Conservation (phyloP, 2,329 filamentous ascomycete species). For the Spiromastix sp. region DNA sequence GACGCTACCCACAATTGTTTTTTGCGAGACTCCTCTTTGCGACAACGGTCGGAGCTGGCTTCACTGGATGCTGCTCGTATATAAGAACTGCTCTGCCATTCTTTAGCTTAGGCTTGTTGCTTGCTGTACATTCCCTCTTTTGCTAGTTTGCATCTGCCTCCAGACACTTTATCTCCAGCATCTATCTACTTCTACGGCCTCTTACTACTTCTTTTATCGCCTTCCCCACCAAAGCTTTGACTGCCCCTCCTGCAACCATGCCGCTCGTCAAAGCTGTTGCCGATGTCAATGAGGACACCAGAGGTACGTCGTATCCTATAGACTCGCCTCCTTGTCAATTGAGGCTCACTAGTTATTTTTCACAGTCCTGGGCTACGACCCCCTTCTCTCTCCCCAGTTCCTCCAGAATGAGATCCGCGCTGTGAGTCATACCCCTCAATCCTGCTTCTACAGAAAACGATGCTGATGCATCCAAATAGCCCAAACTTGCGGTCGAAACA, state of each 20-base stretch:
- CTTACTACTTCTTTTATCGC: no score
- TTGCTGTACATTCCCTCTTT: no score
- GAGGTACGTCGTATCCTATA: slow-evolving; percentile 23
- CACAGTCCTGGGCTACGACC: slow-evolving; percentile 94
- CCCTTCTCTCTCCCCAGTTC: slow-evolving; percentile 78
- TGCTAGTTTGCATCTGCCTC: no score
- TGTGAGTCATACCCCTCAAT: slow-evolving; percentile 43
- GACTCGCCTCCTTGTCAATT: slow-evolving; percentile 2
- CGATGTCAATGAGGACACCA: slow-evolving; percentile 36
- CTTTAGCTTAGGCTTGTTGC: no score
- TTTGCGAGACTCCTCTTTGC: no score
- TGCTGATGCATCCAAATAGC: slow-evolving; percentile 16
- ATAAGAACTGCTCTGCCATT: no score
- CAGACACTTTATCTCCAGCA: background rate
- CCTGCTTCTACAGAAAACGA: slow-evolving; percentile 5
- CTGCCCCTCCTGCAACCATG: no score
- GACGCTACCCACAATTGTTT: no score
- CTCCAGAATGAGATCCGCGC: slow-evolving; percentile 76
- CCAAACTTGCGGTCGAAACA: slow-evolving; percentile 28
- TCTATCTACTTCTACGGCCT: background rate
- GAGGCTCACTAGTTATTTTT: no score
- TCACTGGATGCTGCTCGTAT: no score
- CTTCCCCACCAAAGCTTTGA: no score
- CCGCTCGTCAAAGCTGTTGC: slow-evolving; percentile 28
- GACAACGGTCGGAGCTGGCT: no score